These are phyloP conservation scores for Meira nashicola DNA, from an alignment of 1,284 basidiomycete genomes.

Conservation along the genomic window DNA sequence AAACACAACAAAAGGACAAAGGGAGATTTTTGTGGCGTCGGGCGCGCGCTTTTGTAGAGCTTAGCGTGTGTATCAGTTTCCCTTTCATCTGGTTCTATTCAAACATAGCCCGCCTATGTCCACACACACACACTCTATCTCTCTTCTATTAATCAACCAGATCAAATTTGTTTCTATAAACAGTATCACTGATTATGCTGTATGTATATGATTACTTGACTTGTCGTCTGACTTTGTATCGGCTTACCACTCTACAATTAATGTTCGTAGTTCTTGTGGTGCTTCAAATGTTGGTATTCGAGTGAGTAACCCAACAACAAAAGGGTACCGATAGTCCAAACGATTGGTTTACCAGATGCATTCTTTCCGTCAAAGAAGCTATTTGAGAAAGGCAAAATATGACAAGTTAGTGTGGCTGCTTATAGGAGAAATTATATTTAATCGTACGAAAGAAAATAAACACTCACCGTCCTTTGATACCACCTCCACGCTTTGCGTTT, in stretches of 20 bases:
- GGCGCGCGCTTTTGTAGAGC: too few relatives aligned
- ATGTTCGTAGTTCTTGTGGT: slow-evolving; percentile 38
- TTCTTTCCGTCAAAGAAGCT: slow-evolving; percentile 79
- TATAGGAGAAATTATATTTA: not conserved
- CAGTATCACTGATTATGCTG: too few relatives aligned
- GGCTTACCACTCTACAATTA: slow-evolving; percentile 8
- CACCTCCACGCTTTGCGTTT: slow-evolving; percentile 63
- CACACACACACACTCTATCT: too few relatives aligned
- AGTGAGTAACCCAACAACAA: slow-evolving; percentile 68
- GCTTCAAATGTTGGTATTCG: slow-evolving; percentile 24
- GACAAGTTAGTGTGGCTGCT: not conserved
- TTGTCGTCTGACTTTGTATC: too few relatives aligned
- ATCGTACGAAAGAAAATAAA: not conserved
- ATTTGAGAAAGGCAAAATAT: not conserved
- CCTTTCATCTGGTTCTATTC: too few relatives aligned
- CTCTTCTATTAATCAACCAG: too few relatives aligned
- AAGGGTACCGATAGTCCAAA: slow-evolving; percentile 68
- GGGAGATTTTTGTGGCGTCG: too few relatives aligned
- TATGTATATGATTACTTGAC: too few relatives aligned
- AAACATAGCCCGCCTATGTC: too few relatives aligned
- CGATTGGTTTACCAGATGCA: slow-evolving; percentile 70
- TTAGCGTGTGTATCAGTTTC: too few relatives aligned
- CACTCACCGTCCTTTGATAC: slow-evolving; percentile 60
- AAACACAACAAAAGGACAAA: too few relatives aligned
- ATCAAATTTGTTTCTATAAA: too few relatives aligned